Base-by-base conservation (phyloP, 2,329 filamentous ascomycete species). In the Onygenales sp. region DNA sequence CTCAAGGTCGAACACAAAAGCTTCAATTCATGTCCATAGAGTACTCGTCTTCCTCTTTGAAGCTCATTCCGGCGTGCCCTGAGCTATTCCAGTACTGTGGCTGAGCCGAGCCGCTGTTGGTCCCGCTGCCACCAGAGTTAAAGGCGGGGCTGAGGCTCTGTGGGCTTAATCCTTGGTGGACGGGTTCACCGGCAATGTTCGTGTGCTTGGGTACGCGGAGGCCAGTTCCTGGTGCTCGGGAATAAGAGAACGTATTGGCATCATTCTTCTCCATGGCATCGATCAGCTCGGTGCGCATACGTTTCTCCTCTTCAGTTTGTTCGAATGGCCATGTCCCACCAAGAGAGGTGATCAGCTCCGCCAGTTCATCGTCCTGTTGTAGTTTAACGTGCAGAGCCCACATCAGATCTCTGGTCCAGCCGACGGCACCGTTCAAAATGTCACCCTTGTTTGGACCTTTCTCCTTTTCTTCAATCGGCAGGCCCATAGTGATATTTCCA, bases 371-470 rank as follows among this genome's bases (percentile, higher is more conserved):
- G 69, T 95, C 89, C 66, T 92, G 87, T 66, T 93, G 85, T 59
- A 95, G 79, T 73, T 95, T 95, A 65, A 88, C 79, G 66, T 95
- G 85, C 55, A 95, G 76, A 75, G 94, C 86, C 93, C 93, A 97
- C 89, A 97, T 95, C 51, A 98, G 78, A 72, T 98, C 93, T 58
- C 92, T 84, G 57, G 89, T 96, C 93, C 93, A 98, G 72, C 89
- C 90, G 52, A 97, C 93, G 36, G 92, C 88, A 33, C 93, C 92
- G 65, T 97, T 97, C 63, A 98, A 84, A 55, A 98, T 97, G 63
- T 98, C 93, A 48, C 93, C 93, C 74, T 98, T 98, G 77, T 97
- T 97, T 5, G 93, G 93, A 0, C 93, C 93, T 68, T 97, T 97
- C 73, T 98, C 93, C 69, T 97, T 97, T 61, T 97, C 93, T 63